These are phyloP conservation scores for Rhizoclosmatium globosum DNA, from an alignment of 192 early-diverging fungal genomes.

Conservation along the genomic window DNA sequence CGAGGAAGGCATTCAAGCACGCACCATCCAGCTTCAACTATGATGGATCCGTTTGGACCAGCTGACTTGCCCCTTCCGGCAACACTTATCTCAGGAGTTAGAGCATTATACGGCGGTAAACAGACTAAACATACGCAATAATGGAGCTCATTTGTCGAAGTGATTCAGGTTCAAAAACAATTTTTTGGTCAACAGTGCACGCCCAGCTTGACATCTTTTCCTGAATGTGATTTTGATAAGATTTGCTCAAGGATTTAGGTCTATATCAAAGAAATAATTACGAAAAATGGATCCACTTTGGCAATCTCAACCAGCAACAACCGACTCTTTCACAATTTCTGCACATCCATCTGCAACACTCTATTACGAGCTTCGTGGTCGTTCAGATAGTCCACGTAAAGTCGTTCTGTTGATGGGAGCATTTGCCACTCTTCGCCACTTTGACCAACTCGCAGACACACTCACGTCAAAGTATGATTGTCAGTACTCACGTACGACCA, in stretches of 20 bases:
- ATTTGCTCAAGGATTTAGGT: too few species aligned
- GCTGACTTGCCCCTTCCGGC: neutral
- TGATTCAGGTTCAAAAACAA: too few species aligned
- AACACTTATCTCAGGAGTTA: neutral
- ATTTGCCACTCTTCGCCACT: slow-evolving; percentile 13
- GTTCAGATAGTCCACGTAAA: neutral
- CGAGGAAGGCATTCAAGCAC: neutral
- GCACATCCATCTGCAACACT: neutral
- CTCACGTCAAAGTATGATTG: neutral
- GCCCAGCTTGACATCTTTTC: too few species aligned
- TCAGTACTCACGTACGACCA: slow-evolving; percentile 3
- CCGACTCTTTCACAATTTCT: neutral
- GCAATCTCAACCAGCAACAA: neutral
- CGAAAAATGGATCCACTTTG: slow-evolving; percentile 1
- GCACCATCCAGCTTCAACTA: neutral
- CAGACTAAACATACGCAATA: too few species aligned
- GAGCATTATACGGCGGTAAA: too few species aligned
- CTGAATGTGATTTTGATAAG: too few species aligned
- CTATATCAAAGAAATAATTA: too few species aligned
- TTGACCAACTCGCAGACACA: slow-evolving; percentile 6
- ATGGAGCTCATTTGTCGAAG: too few species aligned
- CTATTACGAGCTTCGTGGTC: slow-evolving; percentile 12
- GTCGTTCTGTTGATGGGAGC: slow-evolving; percentile 15
- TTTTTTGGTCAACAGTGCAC: too few species aligned
- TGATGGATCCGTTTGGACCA: neutral